Evolutionary conservation across 257 asterid genomes (phyloP), one percentile per base, ranked within the genome.

Genomic region (Solanum verrucosum): DNA sequence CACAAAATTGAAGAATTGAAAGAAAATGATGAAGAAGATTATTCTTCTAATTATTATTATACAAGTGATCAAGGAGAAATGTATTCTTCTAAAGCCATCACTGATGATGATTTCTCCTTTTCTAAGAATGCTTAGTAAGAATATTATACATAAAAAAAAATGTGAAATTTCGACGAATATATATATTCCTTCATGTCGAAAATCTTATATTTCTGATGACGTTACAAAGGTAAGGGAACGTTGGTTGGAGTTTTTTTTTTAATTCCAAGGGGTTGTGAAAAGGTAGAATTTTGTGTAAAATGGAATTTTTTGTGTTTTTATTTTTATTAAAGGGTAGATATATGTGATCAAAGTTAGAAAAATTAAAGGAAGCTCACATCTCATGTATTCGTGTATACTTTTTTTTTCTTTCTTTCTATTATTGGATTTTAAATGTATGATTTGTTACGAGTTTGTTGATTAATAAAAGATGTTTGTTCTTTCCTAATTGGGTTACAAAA

Each of bases 1-100:
- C 93, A 91, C 86, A 93, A 70, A 74, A 92, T 95, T 79, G 94
- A 91, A 88, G 94, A 90, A 90, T 49, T 93, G 89, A 91, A 86
- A 89, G 95, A 91, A 27, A 90, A 87, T 81, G 97, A 92, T 46
- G 94, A 91, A 4, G 92, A 35, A 0, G 89, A 91, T 12, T 90
- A 83, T 33, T 92, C 95, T 40, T 91, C 93, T 44, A 79, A 44
- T 42, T 8, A 0, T 8, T 92, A 88, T 12, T 93, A 88, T 88
- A 71, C 90, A 23, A 90, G 93, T 89, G 93, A 20, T 59, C 12
- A 93, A 86, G 94, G 83, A 56, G 93, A 92, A 21, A 5, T 92
- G 52, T 88, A 90, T 87, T 90, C 92, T 52, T 91, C 94, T 20
- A 89, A 85, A 83, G 91, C 88, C 74, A 75, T 89, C 90, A 91